These are phyloP conservation scores for Ricinus communis DNA, from an alignment of 345 rosid genomes.

Conservation along the genomic window DNA sequence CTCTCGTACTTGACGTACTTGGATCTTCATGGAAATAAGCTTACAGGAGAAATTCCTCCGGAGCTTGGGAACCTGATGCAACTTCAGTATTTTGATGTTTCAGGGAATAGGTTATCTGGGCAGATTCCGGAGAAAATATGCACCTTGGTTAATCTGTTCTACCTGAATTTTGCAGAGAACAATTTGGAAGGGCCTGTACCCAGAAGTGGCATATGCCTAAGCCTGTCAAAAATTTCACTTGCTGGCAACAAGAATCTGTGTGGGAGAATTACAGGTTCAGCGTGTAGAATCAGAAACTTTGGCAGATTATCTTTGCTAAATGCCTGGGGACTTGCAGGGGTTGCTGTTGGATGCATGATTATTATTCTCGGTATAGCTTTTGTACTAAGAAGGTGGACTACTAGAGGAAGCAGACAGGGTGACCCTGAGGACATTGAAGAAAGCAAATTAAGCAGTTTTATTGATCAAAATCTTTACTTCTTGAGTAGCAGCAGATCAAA, in stretches of 20 bases:
- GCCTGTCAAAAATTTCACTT: conserved; percentile 43
- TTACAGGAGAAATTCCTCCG: conserved; percentile 61
- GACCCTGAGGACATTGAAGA: conserved; percentile 53
- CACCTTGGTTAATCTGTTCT: conserved; percentile 40
- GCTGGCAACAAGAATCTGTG: conserved; percentile 67
- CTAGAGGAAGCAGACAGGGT: conserved; percentile 34
- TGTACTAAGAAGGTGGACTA: conserved; percentile 44
- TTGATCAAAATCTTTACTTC: conserved; percentile 56
- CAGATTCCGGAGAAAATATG: conserved; percentile 62
- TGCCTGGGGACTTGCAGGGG: conserved; percentile 54
- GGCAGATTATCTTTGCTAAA: conserved; percentile 34
- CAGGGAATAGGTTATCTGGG: conserved; percentile 59
- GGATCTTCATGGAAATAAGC: conserved; percentile 61
- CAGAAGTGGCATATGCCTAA: conserved; percentile 52
- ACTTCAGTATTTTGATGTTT: conserved; percentile 61
- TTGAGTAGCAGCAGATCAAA: conserved; percentile 68
- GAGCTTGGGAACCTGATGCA: conserved; percentile 63
- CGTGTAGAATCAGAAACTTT: conserved; percentile 42
- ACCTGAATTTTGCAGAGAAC: conserved; percentile 56
- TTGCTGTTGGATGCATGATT: conserved; percentile 44
- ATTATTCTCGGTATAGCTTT: conserved; percentile 34
- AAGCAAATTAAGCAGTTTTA: conserved; percentile 48
- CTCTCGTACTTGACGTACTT: conserved; percentile 60
- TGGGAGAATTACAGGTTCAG: conserved; percentile 44
- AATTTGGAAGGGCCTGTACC: conserved; percentile 66